Percentiles rank a stretch among this genome's conserved stretches.
phyloP scores from a whole-genome alignment of 352 stramenopile genomes.

The Blastocystis hominis region DNA sequence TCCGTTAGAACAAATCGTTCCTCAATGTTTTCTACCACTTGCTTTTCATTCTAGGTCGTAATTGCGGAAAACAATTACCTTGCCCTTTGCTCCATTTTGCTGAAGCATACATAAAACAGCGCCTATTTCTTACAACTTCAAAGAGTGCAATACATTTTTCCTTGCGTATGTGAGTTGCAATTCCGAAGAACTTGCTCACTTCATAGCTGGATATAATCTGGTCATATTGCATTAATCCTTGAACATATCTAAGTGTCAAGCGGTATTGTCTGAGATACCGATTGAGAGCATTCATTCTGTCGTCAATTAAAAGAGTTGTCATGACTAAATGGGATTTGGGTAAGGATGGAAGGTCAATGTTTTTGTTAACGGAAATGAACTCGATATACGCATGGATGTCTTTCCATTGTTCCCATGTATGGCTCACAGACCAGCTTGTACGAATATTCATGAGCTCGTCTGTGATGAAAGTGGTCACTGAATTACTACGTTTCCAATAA shows the following conservation, averaged over 20 bases:
- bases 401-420: slow-evolving; percentile 35
- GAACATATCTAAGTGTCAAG: slow-evolving; percentile 4
- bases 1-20: background rate
- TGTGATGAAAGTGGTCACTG: background rate
- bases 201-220: background rate
- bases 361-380: background rate
- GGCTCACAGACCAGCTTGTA: background rate
- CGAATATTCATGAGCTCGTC: background rate
- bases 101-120: background rate
- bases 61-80: background rate
- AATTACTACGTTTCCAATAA: background rate
- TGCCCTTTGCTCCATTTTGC: background rate
- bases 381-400: background rate
- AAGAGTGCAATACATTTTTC: background rate
- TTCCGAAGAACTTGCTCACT: slow-evolving; percentile 36
- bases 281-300: background rate
- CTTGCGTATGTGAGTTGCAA: background rate
- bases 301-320: slow-evolving; percentile 1
- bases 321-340: background rate
- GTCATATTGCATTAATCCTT: background rate
- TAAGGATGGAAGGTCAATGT: background rate
- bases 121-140: background rate
- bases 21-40: background rate
- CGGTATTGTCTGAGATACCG: background rate
- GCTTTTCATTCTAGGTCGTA: background rate